phyloP scores from a whole-genome alignment of 345 rosid species.

The Toxicodendron radicans region DNA sequence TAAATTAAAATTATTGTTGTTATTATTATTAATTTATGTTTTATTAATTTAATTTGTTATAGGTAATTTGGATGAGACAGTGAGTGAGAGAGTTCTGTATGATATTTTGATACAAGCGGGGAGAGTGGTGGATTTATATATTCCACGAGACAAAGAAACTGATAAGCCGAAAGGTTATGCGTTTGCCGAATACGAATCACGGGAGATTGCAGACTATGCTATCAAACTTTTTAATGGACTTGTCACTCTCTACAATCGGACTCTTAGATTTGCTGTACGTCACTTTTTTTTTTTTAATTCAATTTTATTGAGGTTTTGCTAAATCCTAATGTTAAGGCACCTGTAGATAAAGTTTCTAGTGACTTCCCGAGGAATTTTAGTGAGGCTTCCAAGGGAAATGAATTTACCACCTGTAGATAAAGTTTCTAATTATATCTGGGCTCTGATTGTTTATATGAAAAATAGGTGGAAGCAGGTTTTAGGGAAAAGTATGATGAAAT shows the following conservation, averaged over 20 bases:
- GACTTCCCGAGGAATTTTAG: too few relatives aligned
- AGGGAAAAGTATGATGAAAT: too few relatives aligned
- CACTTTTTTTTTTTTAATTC: background rate
- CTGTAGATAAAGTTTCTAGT: too few relatives aligned
- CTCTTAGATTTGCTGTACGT: constrained; percentile 75
- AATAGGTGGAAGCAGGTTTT: too few relatives aligned
- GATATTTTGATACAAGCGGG: constrained; percentile 95
- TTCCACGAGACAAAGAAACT: constrained; percentile 84
- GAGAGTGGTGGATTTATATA: constrained; percentile 65
- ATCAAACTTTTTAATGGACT: constrained; percentile 91
- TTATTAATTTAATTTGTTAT: background rate
- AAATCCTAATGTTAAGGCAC: too few relatives aligned
- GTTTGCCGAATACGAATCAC: constrained; percentile 81
- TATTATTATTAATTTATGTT: too few relatives aligned
- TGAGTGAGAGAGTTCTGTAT: constrained; percentile 79
- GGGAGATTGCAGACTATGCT: constrained; percentile 88
- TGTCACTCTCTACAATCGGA: constrained; percentile 72
- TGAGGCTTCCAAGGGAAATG: too few relatives aligned
- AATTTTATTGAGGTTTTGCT: background rate
- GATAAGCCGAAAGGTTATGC: constrained; percentile 89
- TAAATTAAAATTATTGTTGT: too few relatives aligned
- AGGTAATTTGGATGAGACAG: constrained; percentile 90
- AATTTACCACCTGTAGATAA: too few relatives aligned
- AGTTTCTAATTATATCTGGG: too few relatives aligned
- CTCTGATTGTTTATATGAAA: too few relatives aligned